A percentile compares a stretch with the other conserved stretches of the same genome.
phyloP scores from a whole-genome alignment of 345 rosid species.

The Fremontodendron californicum region DNA sequence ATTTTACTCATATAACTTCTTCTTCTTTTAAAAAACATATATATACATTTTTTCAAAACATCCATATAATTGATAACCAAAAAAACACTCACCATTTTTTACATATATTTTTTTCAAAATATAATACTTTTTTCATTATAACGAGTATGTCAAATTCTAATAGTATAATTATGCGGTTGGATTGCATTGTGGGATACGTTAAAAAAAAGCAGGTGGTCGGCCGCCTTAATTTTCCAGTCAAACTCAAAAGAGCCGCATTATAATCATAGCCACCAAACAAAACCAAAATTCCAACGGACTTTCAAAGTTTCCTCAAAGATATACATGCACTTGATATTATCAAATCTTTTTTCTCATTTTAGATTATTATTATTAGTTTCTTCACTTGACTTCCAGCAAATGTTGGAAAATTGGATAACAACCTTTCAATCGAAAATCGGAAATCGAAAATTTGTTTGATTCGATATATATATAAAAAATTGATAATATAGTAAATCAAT shows the following conservation, averaged over 20 bases:
- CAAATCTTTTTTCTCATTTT: background rate
- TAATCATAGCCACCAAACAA: background rate
- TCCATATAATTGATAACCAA: no score
- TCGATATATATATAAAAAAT: no score
- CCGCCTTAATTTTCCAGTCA: conserved; percentile 1
- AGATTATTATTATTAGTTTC: background rate
- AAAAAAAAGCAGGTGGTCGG: background rate
- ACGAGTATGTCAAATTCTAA: no score
- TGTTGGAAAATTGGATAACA: no score
- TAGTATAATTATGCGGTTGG: background rate
- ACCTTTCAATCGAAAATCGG: no score
- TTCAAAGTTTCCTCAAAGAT: background rate
- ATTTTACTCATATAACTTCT: no score
- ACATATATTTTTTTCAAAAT: background rate
- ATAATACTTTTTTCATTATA: no score
- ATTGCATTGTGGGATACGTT: background rate
- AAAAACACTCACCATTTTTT: background rate
- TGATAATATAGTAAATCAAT: no score
- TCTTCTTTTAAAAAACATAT: no score
- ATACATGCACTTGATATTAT: background rate
- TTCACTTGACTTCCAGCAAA: no score
- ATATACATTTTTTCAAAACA: no score
- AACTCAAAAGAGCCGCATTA: background rate
- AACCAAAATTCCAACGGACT: conserved; percentile 9
- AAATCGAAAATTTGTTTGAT: no score